Conservation (phyloP, 352 stramenopile species). For the Pythium sukuiense region DNA sequence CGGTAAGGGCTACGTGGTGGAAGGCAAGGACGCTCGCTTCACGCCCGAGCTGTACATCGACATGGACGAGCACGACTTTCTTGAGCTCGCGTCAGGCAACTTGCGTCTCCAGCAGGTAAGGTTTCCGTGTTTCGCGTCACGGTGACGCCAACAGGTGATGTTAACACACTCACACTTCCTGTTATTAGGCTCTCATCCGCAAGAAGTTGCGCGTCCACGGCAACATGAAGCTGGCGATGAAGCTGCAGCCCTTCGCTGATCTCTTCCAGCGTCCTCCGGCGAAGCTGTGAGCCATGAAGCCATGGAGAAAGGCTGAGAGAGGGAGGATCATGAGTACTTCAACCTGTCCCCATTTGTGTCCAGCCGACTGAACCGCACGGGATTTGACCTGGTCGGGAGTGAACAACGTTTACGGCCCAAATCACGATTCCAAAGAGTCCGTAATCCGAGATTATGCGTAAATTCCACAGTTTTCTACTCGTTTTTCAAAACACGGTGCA, state of each 20-base stretch:
- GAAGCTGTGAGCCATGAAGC: slow-evolving; percentile 15
- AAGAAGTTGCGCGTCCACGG: slow-evolving; percentile 67
- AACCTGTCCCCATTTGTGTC: not conserved
- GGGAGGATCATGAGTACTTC: not conserved
- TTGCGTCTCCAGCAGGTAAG: slow-evolving; percentile 58
- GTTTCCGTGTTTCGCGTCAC: not conserved
- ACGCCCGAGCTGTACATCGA: slow-evolving; percentile 57
- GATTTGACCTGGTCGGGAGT: too few relatives aligned
- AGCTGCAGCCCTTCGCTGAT: slow-evolving; percentile 64
- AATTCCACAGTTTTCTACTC: too few relatives aligned
- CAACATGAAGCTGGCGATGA: slow-evolving; percentile 77
- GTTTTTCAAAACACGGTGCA: too few relatives aligned
- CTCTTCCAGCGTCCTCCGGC: slow-evolving; percentile 39
- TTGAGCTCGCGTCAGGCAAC: slow-evolving; percentile 57
- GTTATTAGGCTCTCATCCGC: slow-evolving; percentile 43
- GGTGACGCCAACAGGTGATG: not conserved
- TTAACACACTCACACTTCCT: not conserved
- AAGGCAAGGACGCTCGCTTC: slow-evolving; percentile 49
- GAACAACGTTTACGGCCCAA: not conserved
- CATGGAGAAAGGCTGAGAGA: too few relatives aligned
- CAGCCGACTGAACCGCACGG: too few relatives aligned
- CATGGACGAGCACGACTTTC: slow-evolving; percentile 70
- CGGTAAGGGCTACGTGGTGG: slow-evolving; percentile 44
- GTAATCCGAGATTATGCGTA: too few relatives aligned
- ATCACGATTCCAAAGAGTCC: too few relatives aligned